Evolutionary conservation across 106 monocot genomes (phyloP).

Genomic region (Dioscorea zingiberensis): DNA sequence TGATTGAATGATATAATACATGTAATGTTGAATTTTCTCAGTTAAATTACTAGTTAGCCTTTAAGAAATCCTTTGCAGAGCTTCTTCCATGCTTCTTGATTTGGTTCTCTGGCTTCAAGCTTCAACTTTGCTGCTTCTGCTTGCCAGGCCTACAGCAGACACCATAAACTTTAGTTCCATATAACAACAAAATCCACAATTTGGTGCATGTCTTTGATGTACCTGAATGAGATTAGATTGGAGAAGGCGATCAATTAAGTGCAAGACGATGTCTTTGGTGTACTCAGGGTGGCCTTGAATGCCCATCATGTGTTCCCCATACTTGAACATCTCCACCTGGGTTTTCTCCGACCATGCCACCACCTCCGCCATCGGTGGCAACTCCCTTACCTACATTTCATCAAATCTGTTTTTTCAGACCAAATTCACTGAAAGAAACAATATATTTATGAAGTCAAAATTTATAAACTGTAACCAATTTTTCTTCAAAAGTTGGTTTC

Average conservation of each 20-base stretch:
- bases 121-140: constrained; percentile 39
- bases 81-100: constrained; percentile 39
- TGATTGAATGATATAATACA: too few species aligned
- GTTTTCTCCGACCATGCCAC: constrained; percentile 62
- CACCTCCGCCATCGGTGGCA: constrained; percentile 48
- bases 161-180: neutral
- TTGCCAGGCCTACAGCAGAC: constrained; percentile 19
- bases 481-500: too few species aligned
- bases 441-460: too few species aligned
- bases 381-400: constrained; percentile 41
- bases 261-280: constrained; percentile 61
- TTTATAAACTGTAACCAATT: too few species aligned
- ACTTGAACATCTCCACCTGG: constrained; percentile 56
- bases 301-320: constrained; percentile 64
- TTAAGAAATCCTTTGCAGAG: constrained; percentile 53
- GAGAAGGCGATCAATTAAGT: constrained; percentile 56
- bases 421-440: too few species aligned
- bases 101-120: constrained; percentile 19
- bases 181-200: neutral
- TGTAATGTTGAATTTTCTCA: too few species aligned
- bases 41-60: constrained; percentile 1
- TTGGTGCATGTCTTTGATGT: neutral
- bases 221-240: constrained; percentile 45
- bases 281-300: constrained; percentile 87
- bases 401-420: too few species aligned